A percentile compares a stretch with the other conserved stretches of the same genome.
phyloP scores from a whole-genome alignment of 2,329 filamentous ascomycete genomes.

The Colletotrichum scovillei region DNA sequence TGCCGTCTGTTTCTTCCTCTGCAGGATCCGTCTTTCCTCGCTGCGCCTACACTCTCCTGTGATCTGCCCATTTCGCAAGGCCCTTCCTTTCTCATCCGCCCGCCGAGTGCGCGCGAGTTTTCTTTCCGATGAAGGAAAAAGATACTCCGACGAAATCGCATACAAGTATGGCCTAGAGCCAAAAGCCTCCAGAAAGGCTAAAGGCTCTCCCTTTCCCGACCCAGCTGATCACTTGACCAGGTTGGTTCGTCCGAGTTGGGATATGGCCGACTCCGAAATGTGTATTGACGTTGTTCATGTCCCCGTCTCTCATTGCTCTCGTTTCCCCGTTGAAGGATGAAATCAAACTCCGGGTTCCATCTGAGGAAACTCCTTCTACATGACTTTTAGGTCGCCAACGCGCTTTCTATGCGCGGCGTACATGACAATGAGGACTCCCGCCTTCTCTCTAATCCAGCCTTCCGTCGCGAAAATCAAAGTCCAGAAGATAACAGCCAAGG shows the following conservation, averaged over 20 bases:
- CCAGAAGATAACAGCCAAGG: constrained; percentile 38
- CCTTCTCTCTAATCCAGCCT: constrained; percentile 37
- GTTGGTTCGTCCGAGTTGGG: constrained; percentile 12
- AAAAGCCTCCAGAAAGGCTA: background rate
- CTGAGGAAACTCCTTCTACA: constrained; percentile 39
- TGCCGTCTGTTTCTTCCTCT: constrained; percentile 23
- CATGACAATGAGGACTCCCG: constrained; percentile 37
- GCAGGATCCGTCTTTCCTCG: constrained; percentile 10
- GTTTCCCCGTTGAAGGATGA: constrained; percentile 31
- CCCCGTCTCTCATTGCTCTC: constrained; percentile 35
- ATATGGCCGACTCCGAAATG: constrained; percentile 32
- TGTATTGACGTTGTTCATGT: constrained; percentile 30
- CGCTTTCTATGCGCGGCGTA: constrained; percentile 37
- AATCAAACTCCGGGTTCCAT: constrained; percentile 32
- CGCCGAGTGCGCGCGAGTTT: background rate
- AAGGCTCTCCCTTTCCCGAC: constrained; percentile 15
- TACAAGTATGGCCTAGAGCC: constrained; percentile 26
- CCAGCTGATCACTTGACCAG: constrained; percentile 28
- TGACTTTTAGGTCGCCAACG: constrained; percentile 37
- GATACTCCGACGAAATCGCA: constrained; percentile 22
- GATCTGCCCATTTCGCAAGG: constrained; percentile 17
- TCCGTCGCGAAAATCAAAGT: constrained; percentile 35
- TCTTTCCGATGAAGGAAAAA: constrained; percentile 10
- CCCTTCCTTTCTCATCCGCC: constrained; percentile 10
- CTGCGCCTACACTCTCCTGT: constrained; percentile 35